phyloP scores from a whole-genome alignment of 2,329 filamentous ascomycete species.

The Ophiocordyceps camponoti-floridani region DNA sequence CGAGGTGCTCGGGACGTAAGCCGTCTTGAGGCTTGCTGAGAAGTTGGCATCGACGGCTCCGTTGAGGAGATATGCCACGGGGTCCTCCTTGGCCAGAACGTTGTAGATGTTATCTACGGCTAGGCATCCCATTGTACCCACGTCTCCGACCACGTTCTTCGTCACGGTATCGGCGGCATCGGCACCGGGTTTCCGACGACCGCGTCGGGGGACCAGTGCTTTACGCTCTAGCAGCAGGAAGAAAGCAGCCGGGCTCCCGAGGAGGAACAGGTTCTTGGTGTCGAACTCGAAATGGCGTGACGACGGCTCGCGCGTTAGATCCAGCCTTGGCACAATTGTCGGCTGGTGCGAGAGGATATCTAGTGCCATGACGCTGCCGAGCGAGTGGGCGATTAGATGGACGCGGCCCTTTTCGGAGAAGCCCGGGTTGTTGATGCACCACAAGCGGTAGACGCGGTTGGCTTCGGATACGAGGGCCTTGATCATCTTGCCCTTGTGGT shows the following conservation, averaged over 20 bases:
- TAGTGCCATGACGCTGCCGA: constrained; percentile 87
- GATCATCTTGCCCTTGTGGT: constrained; percentile 92
- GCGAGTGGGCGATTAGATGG: constrained; percentile 81
- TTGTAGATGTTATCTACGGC: constrained; percentile 97
- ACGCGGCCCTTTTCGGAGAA: constrained; percentile 70
- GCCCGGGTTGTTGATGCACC: constrained; percentile 83
- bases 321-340: constrained; percentile 40
- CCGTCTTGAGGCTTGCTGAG: constrained; percentile 55
- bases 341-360: constrained; percentile 86
- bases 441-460: constrained; percentile 86
- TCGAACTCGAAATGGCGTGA: constrained; percentile 72
- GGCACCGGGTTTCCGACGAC: constrained; percentile 56
- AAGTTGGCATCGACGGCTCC: constrained; percentile 74
- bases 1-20: constrained; percentile 59
- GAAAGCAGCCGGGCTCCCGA: constrained; percentile 80
- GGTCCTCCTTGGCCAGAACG: constrained; percentile 50
- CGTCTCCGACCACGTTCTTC: constrained; percentile 51
- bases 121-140: constrained; percentile 71
- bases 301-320: constrained; percentile 22
- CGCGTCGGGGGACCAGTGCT: constrained; percentile 55
- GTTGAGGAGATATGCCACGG: constrained; percentile 85
- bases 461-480: constrained; percentile 75
- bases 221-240: constrained; percentile 73
- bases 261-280: constrained; percentile 74
- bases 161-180: constrained; percentile 42